Base-by-base conservation (phyloP, 768 basidiomycete genomes). In the Lactarius quietus region DNA sequence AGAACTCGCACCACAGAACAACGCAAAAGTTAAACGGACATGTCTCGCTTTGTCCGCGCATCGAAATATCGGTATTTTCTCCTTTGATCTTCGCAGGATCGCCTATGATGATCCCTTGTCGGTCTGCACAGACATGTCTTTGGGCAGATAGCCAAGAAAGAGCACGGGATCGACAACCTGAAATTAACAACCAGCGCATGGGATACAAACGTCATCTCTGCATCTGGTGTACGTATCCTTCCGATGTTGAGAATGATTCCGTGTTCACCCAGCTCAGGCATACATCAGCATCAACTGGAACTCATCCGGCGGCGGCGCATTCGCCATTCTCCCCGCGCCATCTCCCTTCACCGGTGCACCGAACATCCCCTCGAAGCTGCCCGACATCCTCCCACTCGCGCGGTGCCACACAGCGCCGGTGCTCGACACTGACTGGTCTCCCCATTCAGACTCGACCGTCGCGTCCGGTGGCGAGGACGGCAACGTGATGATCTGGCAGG, bases 201-300 rank as follows among this genome's bases (percentile, higher is more conserved):
- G 94, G 96, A 98, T 75, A 98, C 96, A 52, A 96, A 98, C 75
- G 78, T 98, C 67, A 81, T 97, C 69, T 82, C 90, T 66, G 91
- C 93, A 14, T 94, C 93, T 68, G 87, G 82, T 52, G 91, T 93
- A 74, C 74, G 86, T 76, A 23, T 35, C 62, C 54, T 63, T 28
- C 54, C 59, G 63, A 61, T 59, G 8, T 17, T 57, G 35, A 29
- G 9, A 1, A 17, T 43, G 48, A 51, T 15, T 28, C 62, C 18
- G 61, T 61, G 43, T 29, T 66, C 23, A 63, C 31, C 53, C 67
- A 53, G 69, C 8, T 33, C 14, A 70, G 68, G 69, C 61, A 78
- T 98, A 95, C 77, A 79, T 98, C 73, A 90, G 91, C 63, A 79
- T 98, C 59, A 98, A 98, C 83, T 98, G 94, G 93, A 92, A 93